phyloP scores from a whole-genome alignment of 306 rosid species.

The Sphenostylis stenocarpa region DNA sequence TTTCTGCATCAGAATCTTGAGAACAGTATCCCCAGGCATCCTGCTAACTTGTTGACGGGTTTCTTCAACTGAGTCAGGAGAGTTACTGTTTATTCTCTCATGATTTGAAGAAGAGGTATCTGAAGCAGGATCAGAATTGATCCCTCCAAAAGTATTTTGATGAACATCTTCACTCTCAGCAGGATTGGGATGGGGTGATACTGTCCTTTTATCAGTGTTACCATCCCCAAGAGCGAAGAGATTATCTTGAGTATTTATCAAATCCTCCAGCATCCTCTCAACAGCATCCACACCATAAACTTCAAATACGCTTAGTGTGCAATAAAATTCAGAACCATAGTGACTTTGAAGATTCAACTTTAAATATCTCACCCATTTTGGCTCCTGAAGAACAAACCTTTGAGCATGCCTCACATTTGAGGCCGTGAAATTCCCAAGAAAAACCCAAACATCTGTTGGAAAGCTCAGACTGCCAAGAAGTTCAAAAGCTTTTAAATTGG shows the following conservation, averaged over 20 bases:
- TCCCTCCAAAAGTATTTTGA: conserved; percentile 35
- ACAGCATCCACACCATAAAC: conserved; percentile 95
- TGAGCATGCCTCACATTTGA: conserved; percentile 80
- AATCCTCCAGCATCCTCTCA: conserved; percentile 94
- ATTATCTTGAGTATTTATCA: conserved; percentile 62
- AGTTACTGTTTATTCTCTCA: conserved; percentile 47
- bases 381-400: conserved; percentile 70
- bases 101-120: conserved; percentile 47
- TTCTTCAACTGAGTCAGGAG: conserved; percentile 76
- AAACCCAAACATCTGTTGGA: conserved; percentile 87
- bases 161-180: conserved; percentile 44
- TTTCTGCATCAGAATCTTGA: conserved; percentile 93
- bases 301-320: conserved; percentile 82
- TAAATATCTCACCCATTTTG: conserved; percentile 97
- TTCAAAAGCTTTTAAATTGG: conserved; percentile 83
- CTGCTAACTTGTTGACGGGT: conserved; percentile 75
- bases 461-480: conserved; percentile 77
- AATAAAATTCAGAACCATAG: conserved; percentile 89
- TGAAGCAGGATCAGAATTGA: conserved; percentile 38
- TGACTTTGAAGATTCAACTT: conserved; percentile 82
- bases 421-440: conserved; percentile 81
- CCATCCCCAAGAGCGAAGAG: conserved; percentile 46
- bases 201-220: conserved; percentile 50
- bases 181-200: conserved; percentile 45
- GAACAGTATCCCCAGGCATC: conserved; percentile 98